Percentiles rank a stretch among this genome's conserved stretches.
Evolutionary conservation across 1,284 basidiomycete species (phyloP).

Genomic region (Leccinum cinnamomeum): DNA sequence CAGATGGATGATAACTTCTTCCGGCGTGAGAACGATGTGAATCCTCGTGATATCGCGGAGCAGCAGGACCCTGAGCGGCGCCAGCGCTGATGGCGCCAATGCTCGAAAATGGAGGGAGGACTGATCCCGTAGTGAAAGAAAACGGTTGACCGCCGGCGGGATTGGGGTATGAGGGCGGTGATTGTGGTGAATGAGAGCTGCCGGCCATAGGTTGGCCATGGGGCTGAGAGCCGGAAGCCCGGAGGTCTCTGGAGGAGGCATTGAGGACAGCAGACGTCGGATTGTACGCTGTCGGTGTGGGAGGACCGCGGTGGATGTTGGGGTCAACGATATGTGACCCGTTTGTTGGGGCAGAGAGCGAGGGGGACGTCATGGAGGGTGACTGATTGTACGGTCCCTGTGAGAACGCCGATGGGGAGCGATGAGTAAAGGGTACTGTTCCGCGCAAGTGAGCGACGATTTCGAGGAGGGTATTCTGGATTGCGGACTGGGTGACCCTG

Average conservation of each 20-base stretch:
- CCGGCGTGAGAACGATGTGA: slow-evolving; percentile 38
- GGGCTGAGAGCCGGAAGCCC: slow-evolving; percentile 29
- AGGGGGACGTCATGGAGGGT: slow-evolving; percentile 58
- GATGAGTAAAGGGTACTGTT: slow-evolving; percentile 43
- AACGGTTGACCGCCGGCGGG: slow-evolving; percentile 16
- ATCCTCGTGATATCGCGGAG: slow-evolving; percentile 54
- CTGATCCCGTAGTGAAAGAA: slow-evolving; percentile 43
- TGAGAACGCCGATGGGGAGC: slow-evolving; percentile 63
- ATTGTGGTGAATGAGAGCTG: slow-evolving; percentile 34
- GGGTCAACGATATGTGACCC: slow-evolving; percentile 29
- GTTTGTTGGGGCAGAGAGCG: slow-evolving; percentile 51
- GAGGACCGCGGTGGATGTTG: slow-evolving; percentile 25
- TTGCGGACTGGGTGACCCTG: slow-evolving; percentile 63
- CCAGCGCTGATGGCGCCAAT: slow-evolving; percentile 59
- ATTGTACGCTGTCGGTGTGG: slow-evolving; percentile 31
- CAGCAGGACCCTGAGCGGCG: slow-evolving; percentile 51
- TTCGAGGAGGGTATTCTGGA: slow-evolving; percentile 77
- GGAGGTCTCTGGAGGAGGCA: slow-evolving; percentile 27
- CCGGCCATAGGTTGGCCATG: slow-evolving; percentile 12
- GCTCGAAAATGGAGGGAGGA: slow-evolving; percentile 70
- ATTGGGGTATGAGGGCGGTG: slow-evolving; percentile 29
- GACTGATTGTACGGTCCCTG: slow-evolving; percentile 57
- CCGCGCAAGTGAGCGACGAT: slow-evolving; percentile 68
- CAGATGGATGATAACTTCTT: slow-evolving; percentile 40
- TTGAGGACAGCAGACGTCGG: slow-evolving; percentile 20